phyloP scores from a whole-genome alignment of 805 yeast species.

The Zygoascus bituminiphila region DNA sequence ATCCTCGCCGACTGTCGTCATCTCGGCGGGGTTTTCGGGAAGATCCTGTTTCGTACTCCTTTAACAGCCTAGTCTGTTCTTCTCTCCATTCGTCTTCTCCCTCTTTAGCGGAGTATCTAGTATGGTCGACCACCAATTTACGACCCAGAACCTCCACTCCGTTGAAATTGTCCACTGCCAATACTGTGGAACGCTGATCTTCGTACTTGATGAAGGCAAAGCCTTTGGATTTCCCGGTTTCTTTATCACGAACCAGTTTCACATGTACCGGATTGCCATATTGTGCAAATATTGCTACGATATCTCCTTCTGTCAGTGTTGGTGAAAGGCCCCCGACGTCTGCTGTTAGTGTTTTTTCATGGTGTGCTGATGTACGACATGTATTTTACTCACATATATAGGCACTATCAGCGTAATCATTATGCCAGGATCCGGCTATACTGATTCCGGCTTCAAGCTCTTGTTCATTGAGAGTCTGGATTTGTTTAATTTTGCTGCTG shows the following conservation, averaged over 20 bases:
- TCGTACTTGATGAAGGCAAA: constrained; percentile 79
- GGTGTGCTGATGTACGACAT: background rate
- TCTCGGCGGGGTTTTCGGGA: background rate
- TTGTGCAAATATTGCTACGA: constrained; percentile 74
- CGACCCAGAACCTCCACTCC: constrained; percentile 51
- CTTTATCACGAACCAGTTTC: constrained; percentile 56
- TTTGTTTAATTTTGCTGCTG: constrained; percentile 28
- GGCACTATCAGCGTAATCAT: constrained; percentile 68
- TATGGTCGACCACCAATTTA: constrained; percentile 60
- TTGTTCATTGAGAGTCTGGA: constrained; percentile 51
- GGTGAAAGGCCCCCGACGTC: constrained; percentile 62
- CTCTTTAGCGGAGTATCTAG: constrained; percentile 47
- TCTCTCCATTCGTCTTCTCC: constrained; percentile 21
- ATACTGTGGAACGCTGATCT: constrained; percentile 66
- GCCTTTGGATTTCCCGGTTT: constrained; percentile 58
- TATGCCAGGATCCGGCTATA: constrained; percentile 77
- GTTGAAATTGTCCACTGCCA: constrained; percentile 85
- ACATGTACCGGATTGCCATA: constrained; percentile 80
- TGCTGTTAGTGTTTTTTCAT: constrained; percentile 4
- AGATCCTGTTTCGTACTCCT: background rate
- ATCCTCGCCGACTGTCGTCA: background rate
- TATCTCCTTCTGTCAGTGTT: constrained; percentile 64
- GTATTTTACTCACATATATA: constrained; percentile 48
- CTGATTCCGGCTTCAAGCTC: constrained; percentile 59
- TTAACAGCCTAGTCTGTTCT: background rate